phyloP scores from a whole-genome alignment of 257 asterid genomes.

The Solanum etuberosum region DNA sequence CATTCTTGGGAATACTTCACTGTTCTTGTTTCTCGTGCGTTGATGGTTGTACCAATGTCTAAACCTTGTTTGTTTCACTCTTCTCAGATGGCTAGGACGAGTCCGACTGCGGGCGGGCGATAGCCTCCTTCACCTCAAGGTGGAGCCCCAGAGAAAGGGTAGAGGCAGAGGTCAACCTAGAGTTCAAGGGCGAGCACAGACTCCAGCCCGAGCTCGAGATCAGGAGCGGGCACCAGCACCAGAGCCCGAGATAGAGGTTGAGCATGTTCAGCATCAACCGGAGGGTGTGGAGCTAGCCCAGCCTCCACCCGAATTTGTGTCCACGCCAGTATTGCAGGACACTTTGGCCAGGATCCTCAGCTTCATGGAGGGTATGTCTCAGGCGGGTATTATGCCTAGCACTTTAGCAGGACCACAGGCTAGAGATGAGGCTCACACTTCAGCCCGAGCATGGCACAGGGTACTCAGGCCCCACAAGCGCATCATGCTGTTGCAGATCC shows the following conservation, averaged over 20 bases:
- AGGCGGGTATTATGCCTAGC: neutral
- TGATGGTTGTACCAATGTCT: neutral
- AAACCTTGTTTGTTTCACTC: neutral
- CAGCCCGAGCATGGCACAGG: neutral
- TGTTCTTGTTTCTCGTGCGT: neutral
- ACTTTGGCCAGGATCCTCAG: neutral
- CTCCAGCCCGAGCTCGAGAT: neutral
- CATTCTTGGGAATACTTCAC: neutral
- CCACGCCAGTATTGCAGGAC: neutral
- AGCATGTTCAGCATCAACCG: neutral
- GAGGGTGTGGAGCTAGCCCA: neutral
- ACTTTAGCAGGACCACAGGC: neutral
- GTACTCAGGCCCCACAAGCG: neutral
- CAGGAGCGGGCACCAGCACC: neutral
- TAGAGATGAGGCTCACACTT: neutral
- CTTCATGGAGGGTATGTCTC: neutral
- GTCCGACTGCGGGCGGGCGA: neutral
- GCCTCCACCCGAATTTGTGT: neutral
- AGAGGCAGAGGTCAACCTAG: neutral
- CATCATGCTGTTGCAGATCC: neutral
- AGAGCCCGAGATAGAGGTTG: neutral
- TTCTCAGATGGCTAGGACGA: neutral
- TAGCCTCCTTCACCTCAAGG: neutral
- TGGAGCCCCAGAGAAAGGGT: neutral
- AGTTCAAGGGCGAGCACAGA: neutral